Evolutionary conservation across 495 filamentous ascomycete genomes (phyloP).

Genomic region (Aspergillus mulundensis): DNA sequence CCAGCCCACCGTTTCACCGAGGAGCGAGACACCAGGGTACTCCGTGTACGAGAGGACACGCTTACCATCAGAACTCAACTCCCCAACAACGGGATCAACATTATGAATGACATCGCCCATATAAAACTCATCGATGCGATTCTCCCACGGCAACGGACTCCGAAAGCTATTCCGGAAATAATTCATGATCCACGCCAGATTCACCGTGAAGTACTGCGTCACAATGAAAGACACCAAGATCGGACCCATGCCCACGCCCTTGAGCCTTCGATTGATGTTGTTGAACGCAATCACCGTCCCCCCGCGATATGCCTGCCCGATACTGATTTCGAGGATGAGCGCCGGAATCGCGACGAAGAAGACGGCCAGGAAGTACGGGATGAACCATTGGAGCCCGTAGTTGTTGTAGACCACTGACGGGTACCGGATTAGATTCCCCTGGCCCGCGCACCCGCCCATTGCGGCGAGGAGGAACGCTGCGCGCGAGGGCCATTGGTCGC

Average conservation of each 20-base stretch:
- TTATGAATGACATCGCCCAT: conserved; percentile 27
- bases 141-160: conserved; percentile 36
- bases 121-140: conserved; percentile 34
- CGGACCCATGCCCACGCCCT: conserved; percentile 32
- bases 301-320: conserved; percentile 40
- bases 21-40: conserved; percentile 20
- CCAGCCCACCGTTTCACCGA: conserved; percentile 39
- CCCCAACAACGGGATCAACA: conserved; percentile 25
- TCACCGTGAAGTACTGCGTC: conserved; percentile 34
- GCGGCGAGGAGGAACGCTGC: conserved; percentile 24
- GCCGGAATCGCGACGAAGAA: conserved; percentile 44
- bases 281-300: conserved; percentile 37
- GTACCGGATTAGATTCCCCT: conserved; percentile 26
- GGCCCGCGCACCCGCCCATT: conserved; percentile 26
- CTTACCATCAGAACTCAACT: conserved; percentile 15
- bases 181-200: conserved; percentile 41
- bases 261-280: conserved; percentile 32
- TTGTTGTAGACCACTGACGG: conserved; percentile 27
- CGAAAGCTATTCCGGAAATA: conserved; percentile 39
- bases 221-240: conserved; percentile 35
- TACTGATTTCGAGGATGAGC: conserved; percentile 40
- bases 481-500: conserved; percentile 25
- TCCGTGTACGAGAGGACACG: conserved; percentile 19
- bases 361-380: conserved; percentile 28
- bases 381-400: conserved; percentile 29